Evolutionary conservation across 2,329 filamentous ascomycete species (phyloP).

Genomic region (Chaetomiaceae sp.): DNA sequence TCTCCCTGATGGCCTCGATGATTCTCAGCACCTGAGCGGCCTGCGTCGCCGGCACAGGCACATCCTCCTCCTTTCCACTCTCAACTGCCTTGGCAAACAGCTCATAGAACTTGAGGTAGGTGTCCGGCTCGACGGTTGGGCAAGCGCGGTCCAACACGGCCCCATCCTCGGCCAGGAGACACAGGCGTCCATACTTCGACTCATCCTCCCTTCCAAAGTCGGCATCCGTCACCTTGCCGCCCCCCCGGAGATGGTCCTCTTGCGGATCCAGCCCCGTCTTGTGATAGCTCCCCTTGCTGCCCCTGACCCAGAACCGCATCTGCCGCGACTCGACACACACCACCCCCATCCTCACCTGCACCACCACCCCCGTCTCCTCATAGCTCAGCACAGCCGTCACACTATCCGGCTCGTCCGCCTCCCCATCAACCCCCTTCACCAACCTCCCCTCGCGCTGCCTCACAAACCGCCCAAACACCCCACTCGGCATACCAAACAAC

Average conservation of each 20-base stretch:
- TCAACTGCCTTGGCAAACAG: constrained; percentile 44
- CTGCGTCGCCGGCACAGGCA: constrained; percentile 50
- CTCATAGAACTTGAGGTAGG: constrained; percentile 65
- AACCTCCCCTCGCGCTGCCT: constrained; percentile 53
- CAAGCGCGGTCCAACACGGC: constrained; percentile 45
- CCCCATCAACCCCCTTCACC: constrained; percentile 25
- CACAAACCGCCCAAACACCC: constrained; percentile 64
- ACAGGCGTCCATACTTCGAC: constrained; percentile 54
- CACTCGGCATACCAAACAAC: constrained; percentile 63
- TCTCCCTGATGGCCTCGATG: constrained; percentile 49
- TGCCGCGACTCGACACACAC: constrained; percentile 65
- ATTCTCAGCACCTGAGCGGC: constrained; percentile 50
- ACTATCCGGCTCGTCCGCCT: constrained; percentile 51
- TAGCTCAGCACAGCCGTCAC: constrained; percentile 65
- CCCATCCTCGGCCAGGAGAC: constrained; percentile 48
- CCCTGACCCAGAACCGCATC: constrained; percentile 71
- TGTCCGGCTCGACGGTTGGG: constrained; percentile 58
- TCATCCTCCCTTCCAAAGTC: constrained; percentile 61
- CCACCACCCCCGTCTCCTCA: constrained; percentile 52
- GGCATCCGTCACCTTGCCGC: constrained; percentile 55
- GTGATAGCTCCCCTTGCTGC: constrained; percentile 68
- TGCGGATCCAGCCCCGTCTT: constrained; percentile 69
- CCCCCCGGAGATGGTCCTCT: constrained; percentile 66
- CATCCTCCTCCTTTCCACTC: constrained; percentile 44
- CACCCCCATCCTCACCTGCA: constrained; percentile 64